Percentiles rank a stretch among this genome's conserved stretches.
Evolutionary conservation across 2,329 filamentous ascomycete species (phyloP).

Genomic region (Penicillium corylophilum): DNA sequence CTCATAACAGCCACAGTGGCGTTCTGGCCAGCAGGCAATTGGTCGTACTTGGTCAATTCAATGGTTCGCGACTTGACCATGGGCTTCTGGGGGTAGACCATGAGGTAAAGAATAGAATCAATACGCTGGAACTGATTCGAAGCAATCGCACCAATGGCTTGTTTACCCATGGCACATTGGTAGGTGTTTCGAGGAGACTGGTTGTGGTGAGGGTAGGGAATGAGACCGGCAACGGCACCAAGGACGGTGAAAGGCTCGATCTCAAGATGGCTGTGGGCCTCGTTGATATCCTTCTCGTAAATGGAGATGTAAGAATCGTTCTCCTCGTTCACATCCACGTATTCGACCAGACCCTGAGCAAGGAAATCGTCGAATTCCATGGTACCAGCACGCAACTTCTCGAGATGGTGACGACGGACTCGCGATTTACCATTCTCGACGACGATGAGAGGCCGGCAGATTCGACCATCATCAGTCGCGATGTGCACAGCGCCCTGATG

Average conservation of each 20-base stretch:
- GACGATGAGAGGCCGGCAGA: slow-evolving; percentile 93
- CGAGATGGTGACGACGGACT: slow-evolving; percentile 74
- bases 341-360: slow-evolving; percentile 85
- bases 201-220: slow-evolving; percentile 98
- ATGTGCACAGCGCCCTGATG: slow-evolving; percentile 91
- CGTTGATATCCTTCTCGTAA: slow-evolving; percentile 79
- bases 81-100: slow-evolving; percentile 95
- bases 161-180: slow-evolving; percentile 99
- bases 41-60: slow-evolving; percentile 94
- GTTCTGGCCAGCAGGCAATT: slow-evolving; percentile 93
- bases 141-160: slow-evolving; percentile 97
- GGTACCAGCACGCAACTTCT: slow-evolving; percentile 76
- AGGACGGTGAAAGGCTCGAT: slow-evolving; percentile 98
- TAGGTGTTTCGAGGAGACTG: slow-evolving; percentile 98
- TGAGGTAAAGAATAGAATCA: slow-evolving; percentile 90
- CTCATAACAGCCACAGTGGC: slow-evolving; percentile 99
- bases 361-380: slow-evolving; percentile 94
- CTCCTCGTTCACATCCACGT: slow-evolving; percentile 97
- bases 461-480: slow-evolving; percentile 93
- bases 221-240: slow-evolving; percentile 90
- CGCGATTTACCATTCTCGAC: slow-evolving; percentile 84
- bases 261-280: slow-evolving; percentile 87
- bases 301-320: slow-evolving; percentile 93
- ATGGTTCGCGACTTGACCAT: slow-evolving; percentile 98
- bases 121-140: slow-evolving; percentile 98